A percentile compares a stretch with the other conserved stretches of the same genome.
phyloP scores from a whole-genome alignment of 257 asterid genomes.

The Scutellaria barbata region DNA sequence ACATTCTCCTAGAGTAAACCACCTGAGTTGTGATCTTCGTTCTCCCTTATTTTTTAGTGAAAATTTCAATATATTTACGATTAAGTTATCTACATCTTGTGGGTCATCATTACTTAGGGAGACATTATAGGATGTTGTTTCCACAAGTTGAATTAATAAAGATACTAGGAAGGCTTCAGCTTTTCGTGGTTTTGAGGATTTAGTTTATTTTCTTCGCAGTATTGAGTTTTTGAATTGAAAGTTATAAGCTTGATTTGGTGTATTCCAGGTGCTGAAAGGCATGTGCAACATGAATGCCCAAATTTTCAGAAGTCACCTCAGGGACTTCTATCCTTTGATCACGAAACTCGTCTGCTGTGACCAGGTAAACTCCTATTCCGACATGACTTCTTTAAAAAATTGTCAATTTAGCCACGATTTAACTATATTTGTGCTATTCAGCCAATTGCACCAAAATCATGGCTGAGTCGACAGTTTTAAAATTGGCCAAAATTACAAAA shows the following conservation, averaged over 20 bases:
- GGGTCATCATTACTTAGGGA: neutral
- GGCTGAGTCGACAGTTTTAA: too few species aligned
- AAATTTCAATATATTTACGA: too few species aligned
- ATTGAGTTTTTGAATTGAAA: constrained; percentile 18
- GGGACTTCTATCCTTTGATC: constrained; percentile 88
- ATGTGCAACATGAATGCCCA: constrained; percentile 79
- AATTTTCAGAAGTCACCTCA: constrained; percentile 79
- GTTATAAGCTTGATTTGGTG: constrained; percentile 29
- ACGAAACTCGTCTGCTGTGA: constrained; percentile 94
- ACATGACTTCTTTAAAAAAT: neutral
- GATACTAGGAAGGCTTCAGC: neutral
- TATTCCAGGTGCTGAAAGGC: constrained; percentile 85
- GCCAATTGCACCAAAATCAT: too few species aligned
- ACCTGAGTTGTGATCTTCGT: too few species aligned
- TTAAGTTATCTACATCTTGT: neutral
- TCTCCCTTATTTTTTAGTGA: too few species aligned
- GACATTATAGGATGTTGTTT: neutral
- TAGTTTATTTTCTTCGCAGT: neutral
- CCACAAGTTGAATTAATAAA: neutral
- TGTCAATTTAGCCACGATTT: neutral
- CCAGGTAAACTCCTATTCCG: constrained; percentile 66
- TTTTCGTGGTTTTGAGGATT: constrained; percentile 16
- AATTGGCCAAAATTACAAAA: too few species aligned
- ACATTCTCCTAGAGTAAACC: neutral
- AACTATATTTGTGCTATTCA: too few species aligned